These are phyloP conservation scores for Polytrichum commune DNA, from an alignment of 225 moss, liverwort and hornwort species.

Conservation along the genomic window DNA sequence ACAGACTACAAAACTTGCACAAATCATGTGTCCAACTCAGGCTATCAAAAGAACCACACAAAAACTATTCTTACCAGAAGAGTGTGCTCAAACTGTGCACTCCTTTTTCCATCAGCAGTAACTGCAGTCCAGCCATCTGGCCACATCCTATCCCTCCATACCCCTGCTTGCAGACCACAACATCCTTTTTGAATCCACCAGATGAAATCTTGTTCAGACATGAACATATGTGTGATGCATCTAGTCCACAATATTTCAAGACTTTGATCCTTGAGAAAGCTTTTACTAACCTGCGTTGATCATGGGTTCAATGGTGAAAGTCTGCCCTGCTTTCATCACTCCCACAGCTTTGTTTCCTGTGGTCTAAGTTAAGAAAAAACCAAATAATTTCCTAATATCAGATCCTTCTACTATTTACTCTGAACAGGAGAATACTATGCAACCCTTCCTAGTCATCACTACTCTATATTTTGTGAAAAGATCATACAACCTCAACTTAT, in stretches of 20 bases:
- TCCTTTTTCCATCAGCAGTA: slow-evolving; percentile 84
- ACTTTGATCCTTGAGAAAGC: not conserved
- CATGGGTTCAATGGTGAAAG: slow-evolving; percentile 97
- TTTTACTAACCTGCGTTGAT: slow-evolving; percentile 68
- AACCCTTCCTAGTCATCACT: too few relatives aligned
- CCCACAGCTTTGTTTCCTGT: slow-evolving; percentile 99
- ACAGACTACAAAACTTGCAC: too few relatives aligned
- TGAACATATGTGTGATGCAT: not conserved
- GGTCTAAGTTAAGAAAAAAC: slow-evolving; percentile 35
- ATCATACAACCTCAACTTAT: too few relatives aligned
- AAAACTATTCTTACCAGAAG: slow-evolving; percentile 56
- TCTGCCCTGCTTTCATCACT: slow-evolving; percentile 96
- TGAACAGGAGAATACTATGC: too few relatives aligned
- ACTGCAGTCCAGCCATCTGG: slow-evolving; percentile 91
- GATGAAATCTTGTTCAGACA: slow-evolving; percentile 11
- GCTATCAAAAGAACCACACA: slow-evolving; percentile 1
- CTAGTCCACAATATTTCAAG: not conserved
- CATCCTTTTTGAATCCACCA: too few relatives aligned
- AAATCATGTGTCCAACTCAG: too few relatives aligned
- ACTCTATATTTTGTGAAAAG: too few relatives aligned
- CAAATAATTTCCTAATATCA: not conserved
- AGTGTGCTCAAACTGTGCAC: slow-evolving; percentile 98
- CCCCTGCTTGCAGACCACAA: slow-evolving; percentile 41
- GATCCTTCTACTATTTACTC: too few relatives aligned
- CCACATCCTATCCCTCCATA: slow-evolving; percentile 93